phyloP scores from a whole-genome alignment of 106 monocot species.

The Allium cepa region DNA sequence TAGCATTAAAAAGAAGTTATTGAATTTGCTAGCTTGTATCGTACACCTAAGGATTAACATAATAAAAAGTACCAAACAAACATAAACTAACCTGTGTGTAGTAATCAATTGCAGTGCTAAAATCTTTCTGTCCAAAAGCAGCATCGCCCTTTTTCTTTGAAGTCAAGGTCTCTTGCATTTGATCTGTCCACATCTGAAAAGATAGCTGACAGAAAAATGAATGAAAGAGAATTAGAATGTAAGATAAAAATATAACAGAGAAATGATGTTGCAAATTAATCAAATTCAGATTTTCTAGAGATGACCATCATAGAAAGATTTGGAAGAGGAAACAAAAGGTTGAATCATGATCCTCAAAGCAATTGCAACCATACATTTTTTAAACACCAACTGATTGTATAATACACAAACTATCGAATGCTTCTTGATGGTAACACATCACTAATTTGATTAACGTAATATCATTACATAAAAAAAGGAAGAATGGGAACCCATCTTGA shows the following conservation, averaged over 20 bases:
- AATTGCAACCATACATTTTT: no score
- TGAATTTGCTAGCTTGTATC: no score
- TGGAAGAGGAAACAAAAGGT: no score
- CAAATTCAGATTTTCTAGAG: not conserved
- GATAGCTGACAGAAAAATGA: slow-evolving; percentile 57
- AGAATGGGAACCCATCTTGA: no score
- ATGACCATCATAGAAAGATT: not conserved
- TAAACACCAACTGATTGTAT: no score
- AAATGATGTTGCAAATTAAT: not conserved
- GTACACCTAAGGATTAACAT: not conserved
- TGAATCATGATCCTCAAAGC: no score
- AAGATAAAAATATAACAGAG: slow-evolving; percentile 1
- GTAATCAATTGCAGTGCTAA: slow-evolving; percentile 74
- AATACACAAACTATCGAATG: no score
- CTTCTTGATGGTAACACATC: no score
- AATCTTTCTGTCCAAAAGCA: slow-evolving; percentile 89
- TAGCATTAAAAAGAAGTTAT: no score
- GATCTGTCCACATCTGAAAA: slow-evolving; percentile 99
- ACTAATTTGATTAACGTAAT: no score
- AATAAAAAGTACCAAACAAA: not conserved
- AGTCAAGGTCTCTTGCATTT: slow-evolving; percentile 96
- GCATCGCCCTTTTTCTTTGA: slow-evolving; percentile 96
- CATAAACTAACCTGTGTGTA: slow-evolving; percentile 59
- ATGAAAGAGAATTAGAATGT: slow-evolving; percentile 1
- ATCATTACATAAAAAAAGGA: no score